Percentiles rank a stretch among this genome's conserved stretches.
Conservation (phyloP, 1,139 yeast genomes). For the Taiozyma sp. region DNA sequence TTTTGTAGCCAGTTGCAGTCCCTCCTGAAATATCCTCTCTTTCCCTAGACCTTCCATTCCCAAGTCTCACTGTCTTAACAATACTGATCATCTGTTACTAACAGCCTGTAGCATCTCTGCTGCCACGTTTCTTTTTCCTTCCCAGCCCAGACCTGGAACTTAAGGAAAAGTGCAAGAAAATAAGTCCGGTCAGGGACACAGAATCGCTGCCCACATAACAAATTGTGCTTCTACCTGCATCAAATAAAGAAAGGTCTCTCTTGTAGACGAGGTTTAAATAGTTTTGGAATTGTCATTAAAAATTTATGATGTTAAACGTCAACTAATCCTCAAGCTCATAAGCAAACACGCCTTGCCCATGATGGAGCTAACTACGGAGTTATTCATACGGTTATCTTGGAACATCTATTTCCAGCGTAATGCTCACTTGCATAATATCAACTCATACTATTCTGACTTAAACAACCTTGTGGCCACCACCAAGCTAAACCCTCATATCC, state of each 20-base stretch:
- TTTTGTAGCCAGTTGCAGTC: neutral
- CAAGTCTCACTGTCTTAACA: neutral
- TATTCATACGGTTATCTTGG: slow-evolving; percentile 17
- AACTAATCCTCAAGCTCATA: neutral
- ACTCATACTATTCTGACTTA: slow-evolving; percentile 8
- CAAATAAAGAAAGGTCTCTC: neutral
- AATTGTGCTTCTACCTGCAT: neutral
- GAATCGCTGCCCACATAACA: neutral
- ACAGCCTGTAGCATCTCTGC: too few species aligned
- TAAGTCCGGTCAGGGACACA: neutral
- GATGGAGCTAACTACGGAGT: neutral
- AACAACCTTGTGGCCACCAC: slow-evolving; percentile 14
- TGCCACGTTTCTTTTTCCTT: neutral
- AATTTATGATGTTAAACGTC: neutral
- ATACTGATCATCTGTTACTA: too few species aligned
- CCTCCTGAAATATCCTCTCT: neutral
- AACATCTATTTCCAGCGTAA: slow-evolving; percentile 5
- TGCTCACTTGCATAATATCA: neutral
- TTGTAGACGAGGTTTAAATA: neutral
- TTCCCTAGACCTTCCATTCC: neutral
- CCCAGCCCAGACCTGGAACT: neutral
- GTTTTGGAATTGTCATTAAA: neutral
- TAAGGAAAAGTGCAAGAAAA: neutral
- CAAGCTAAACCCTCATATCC: slow-evolving; percentile 11
- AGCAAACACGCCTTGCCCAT: neutral